Evolutionary conservation across 2,329 filamentous ascomycete species (phyloP), one percentile per base, ranked within the genome.

Genomic region (Beauveria sp.): DNA sequence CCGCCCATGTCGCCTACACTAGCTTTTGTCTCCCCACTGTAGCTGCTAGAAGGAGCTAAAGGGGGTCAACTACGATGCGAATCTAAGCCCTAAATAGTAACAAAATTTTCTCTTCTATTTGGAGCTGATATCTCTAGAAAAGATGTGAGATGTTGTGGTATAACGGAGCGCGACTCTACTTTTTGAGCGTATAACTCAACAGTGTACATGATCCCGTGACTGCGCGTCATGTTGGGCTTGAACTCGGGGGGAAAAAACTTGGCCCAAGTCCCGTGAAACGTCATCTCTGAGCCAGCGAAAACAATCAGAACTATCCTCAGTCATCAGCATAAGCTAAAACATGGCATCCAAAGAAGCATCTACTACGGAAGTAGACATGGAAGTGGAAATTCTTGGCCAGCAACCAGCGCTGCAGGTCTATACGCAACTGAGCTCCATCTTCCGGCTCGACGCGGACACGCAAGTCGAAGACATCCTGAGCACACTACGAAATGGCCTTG

Each of bases 381-480:
- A 69, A 30, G 68, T 81, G 2, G 78, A 80, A 49, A 66, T 75
- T 45, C 63, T 80, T 5, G 78, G 77, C 14, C 74, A 79, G 55
- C 70, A 74, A 58, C 72, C 76, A 8, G 64, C 69, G 6, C 71
- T 79, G 40, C 67, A 68, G 12, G 73, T 81, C 12, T 82, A 81
- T 64, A 82, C 78, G 0, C 78, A 77, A 55, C 69, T 82, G 45
- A 73, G 70, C 45, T 68, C 79, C 34, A 72, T 72, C 62, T 83
- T 75, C 65, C 60, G 70, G 0, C 18, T 75, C 9, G 5, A 70
- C 38, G n/a, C 67, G 1, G 64, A 63, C 20, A 60, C 49, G 2
- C 67, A 68, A 24, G 63, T 65, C 9, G 26, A 61, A 28, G 50
- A 59, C 0, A 69, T 78, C 50, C 60, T 74, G 51, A 45, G 62